Evolutionary conservation across 2,329 filamentous ascomycete genomes (phyloP), one percentile per base, ranked within the genome.

Genomic region (Alternaria tenuissima): DNA sequence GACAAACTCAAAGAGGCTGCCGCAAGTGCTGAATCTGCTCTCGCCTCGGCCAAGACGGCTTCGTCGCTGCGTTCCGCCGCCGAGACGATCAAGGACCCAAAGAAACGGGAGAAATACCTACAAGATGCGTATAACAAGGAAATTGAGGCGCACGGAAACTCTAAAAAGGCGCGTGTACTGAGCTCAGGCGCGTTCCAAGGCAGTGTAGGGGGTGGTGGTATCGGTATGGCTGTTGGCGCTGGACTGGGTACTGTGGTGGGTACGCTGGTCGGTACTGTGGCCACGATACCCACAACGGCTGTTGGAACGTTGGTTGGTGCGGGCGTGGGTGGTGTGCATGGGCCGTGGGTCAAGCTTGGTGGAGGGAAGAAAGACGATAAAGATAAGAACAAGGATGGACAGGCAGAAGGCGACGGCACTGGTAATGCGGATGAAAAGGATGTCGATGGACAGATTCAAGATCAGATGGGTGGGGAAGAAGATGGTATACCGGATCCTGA

Each of bases 161-260:
- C 66, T 57, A 78, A 76, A 51, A 78, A 78, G 36, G 75, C 75
- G 26, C 65, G 75, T 1, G 65, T 77, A 53, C 67, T 78, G 34
- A 68, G 68, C 41, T 73, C 68, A 1, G 74, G 81, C 1, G 76
- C 77, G 1, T 81, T 81, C 57, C 79, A 81, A 59, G 80, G 80
- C 1, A 72, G 73, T 1, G 68, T 75, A 12, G 80, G 78, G 7
- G 81, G 80, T 2, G 80, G 76, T 0, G 81, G 81, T 0, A 81
- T 82, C 20, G 80, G 80, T 0, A 76, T 74, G 16, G 79, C 78
- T 7, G 77, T 81, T 3, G 76, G 76, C 2, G 70, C 78, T 20
- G 81, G 81, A 0, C 57, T 82, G 18, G 81, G 81, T 0, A 79
- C 79, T 0, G 74, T 81, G 0, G 78, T 82, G 0, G 80, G 80